These are phyloP conservation scores for Aureobasidium sp. DNA, from an alignment of 2,329 filamentous ascomycete species.

Conservation along the genomic window DNA sequence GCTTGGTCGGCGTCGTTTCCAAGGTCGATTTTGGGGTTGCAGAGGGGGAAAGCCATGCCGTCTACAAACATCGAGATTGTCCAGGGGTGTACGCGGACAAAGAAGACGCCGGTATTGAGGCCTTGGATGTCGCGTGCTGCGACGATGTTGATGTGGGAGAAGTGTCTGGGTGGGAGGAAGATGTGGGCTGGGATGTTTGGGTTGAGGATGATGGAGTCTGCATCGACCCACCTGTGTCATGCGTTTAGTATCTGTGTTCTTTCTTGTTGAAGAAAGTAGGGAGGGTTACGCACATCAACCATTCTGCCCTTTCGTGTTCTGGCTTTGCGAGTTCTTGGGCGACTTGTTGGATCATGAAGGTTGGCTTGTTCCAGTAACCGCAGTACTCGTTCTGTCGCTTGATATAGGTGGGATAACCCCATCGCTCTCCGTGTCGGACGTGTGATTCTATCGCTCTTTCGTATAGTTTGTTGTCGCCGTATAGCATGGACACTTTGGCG, in stretches of 20 bases:
- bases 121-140: constrained; percentile 15
- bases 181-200: constrained; percentile 19
- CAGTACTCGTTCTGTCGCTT: constrained; percentile 14
- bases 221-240: constrained; percentile 14
- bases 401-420: constrained; percentile 27
- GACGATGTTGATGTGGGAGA: constrained; percentile 20
- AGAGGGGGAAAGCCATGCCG: constrained; percentile 17
- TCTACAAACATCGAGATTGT: constrained; percentile 17
- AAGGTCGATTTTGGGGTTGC: constrained; percentile 14
- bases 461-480: constrained; percentile 21
- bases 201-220: constrained; percentile 20
- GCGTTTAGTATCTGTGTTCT: not conserved
- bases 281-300: constrained; percentile 21
- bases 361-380: constrained; percentile 30
- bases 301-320: constrained; percentile 19
- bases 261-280: not conserved
- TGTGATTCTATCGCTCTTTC: constrained; percentile 27
- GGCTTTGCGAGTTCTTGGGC: constrained; percentile 24
- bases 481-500: constrained; percentile 13
- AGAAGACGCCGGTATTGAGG: constrained; percentile 20
- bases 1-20: constrained; percentile 15
- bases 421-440: constrained; percentile 24
- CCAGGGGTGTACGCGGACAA: constrained; percentile 20
- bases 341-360: constrained; percentile 22
- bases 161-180: constrained; percentile 22